A percentile compares a stretch with the other conserved stretches of the same genome.
phyloP scores from a whole-genome alignment of 176 grass and related monocot genomes.

The Eragrostis nindensis region DNA sequence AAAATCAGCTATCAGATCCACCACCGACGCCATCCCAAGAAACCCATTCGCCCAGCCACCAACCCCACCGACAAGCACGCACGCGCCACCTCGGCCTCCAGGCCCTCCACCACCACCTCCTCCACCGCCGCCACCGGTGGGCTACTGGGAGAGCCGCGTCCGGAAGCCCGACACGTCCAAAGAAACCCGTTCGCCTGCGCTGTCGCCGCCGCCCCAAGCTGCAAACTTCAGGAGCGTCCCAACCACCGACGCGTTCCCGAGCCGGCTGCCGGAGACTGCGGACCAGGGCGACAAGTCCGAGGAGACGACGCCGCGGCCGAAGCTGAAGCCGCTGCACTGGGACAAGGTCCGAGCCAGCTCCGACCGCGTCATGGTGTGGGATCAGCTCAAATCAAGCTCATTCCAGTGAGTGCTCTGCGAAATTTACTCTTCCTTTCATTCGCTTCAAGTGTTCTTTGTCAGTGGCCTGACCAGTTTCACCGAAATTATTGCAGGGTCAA shows the following conservation, averaged over 20 bases:
- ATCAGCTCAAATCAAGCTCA: conserved; percentile 98
- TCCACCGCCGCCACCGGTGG: conserved; percentile 69
- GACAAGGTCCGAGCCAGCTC: conserved; percentile 97
- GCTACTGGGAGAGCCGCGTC: conserved; percentile 96
- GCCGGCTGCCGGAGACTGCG: conserved; percentile 45
- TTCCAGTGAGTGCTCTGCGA: conserved; percentile 76
- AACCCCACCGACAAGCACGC: conserved; percentile 35
- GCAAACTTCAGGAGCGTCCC: conserved; percentile 49
- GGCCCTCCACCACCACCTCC: conserved; percentile 41
- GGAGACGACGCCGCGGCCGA: conserved; percentile 80
- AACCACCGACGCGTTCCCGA: conserved; percentile 43
- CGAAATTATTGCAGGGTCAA: conserved; percentile 72
- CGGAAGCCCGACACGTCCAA: conserved; percentile 70
- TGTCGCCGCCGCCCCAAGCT: conserved; percentile 48
- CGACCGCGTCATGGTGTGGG: conserved; percentile 98
- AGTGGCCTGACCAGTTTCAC: conserved; percentile 8
- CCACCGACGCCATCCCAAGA: conserved; percentile 51
- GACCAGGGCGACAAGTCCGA: conserved; percentile 63
- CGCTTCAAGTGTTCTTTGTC: conserved; percentile 22
- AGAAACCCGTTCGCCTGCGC: conserved; percentile 47
- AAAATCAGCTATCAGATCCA: conserved; percentile 48
- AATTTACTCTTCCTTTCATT: neutral
- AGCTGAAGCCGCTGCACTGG: conserved; percentile 98
- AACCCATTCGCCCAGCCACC: conserved; percentile 52
- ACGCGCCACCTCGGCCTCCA: conserved; percentile 9